Percentiles rank a stretch among this genome's conserved stretches.
Evolutionary conservation across 2,329 filamentous ascomycete genomes (phyloP).

Genomic region (Plenodomus lindquistii): DNA sequence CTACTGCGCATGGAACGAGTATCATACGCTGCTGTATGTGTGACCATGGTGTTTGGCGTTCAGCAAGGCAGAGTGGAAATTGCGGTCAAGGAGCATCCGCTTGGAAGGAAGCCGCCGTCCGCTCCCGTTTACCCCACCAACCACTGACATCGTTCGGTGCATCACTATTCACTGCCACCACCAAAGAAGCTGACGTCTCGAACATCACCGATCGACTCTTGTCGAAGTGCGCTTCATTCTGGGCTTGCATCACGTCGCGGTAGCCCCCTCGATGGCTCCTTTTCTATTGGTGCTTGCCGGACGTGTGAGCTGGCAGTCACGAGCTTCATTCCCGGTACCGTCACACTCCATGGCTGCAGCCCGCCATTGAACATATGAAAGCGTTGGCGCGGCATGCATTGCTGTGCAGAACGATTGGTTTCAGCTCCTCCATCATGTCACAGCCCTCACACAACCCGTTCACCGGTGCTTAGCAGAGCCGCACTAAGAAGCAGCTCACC

Average conservation of each 20-base stretch:
- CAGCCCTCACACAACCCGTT: conserved; percentile 15
- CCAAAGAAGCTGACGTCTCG: conserved; percentile 1
- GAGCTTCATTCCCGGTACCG: conserved; percentile 10
- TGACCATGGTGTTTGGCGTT: conserved; percentile 8
- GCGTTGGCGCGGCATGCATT: conserved; percentile 17
- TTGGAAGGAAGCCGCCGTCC: conserved; percentile 6
- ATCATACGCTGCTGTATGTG: not conserved
- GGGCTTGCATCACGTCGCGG: conserved; percentile 1
- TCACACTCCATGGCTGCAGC: conserved; percentile 3
- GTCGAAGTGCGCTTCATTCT: not conserved
- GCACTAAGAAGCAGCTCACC: conserved; percentile 25
- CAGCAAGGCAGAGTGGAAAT: conserved; percentile 32
- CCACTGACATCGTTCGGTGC: conserved; percentile 9
- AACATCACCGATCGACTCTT: not conserved
- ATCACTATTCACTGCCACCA: conserved; percentile 14
- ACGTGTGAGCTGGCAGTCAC: conserved; percentile 32
- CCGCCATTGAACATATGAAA: conserved; percentile 6
- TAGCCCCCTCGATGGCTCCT: not conserved
- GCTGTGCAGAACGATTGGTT: conserved; percentile 36
- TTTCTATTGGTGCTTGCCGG: conserved; percentile 2
- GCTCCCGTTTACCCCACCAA: conserved; percentile 1
- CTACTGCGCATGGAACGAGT: not conserved
- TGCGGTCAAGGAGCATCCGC: conserved; percentile 23
- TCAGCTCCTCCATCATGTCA: conserved; percentile 26
- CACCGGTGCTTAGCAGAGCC: conserved; percentile 43